phyloP scores from a whole-genome alignment of 805 yeast species.

The Kregervanrija pseudodelftensis region DNA sequence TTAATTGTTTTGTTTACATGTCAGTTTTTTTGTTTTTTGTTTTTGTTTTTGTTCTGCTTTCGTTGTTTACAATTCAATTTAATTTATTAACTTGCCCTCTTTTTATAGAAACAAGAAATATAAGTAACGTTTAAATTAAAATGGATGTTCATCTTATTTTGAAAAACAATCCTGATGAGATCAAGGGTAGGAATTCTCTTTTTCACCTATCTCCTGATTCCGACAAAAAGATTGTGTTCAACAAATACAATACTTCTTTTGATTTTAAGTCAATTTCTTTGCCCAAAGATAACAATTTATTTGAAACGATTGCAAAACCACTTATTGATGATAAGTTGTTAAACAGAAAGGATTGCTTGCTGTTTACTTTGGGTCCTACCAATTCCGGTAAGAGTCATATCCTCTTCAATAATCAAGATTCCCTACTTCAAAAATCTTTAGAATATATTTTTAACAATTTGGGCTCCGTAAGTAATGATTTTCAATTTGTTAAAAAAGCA shows the following conservation, averaged over 20 bases:
- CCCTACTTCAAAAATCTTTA: slow-evolving; percentile 14
- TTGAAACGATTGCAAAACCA: slow-evolving; percentile 25
- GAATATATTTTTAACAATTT: slow-evolving; percentile 17
- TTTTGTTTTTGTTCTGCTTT: neutral
- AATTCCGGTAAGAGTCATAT: slow-evolving; percentile 43
- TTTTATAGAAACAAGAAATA: neutral
- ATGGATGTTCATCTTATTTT: slow-evolving; percentile 12
- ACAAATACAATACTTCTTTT: slow-evolving; percentile 20
- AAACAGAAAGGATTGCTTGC: slow-evolving; percentile 32
- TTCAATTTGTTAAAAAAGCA: slow-evolving; percentile 3
- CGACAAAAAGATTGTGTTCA: slow-evolving; percentile 18
- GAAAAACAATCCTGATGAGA: slow-evolving; percentile 4
- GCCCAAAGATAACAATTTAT: slow-evolving; percentile 5
- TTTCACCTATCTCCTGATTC: slow-evolving; percentile 13
- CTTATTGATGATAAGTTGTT: slow-evolving; percentile 25
- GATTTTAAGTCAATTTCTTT: slow-evolving; percentile 18
- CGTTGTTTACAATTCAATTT: too few species aligned
- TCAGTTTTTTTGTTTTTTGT: neutral
- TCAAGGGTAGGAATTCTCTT: neutral
- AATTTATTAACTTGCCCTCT: neutral
- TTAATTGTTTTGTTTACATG: neutral
- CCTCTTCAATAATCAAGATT: slow-evolving; percentile 27
- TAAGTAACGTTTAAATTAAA: neutral
- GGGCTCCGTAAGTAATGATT: slow-evolving; percentile 3
- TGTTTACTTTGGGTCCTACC: slow-evolving; percentile 48